Base-by-base conservation (phyloP, 495 filamentous ascomycete species). In the Aspergillus funiculosus region DNA sequence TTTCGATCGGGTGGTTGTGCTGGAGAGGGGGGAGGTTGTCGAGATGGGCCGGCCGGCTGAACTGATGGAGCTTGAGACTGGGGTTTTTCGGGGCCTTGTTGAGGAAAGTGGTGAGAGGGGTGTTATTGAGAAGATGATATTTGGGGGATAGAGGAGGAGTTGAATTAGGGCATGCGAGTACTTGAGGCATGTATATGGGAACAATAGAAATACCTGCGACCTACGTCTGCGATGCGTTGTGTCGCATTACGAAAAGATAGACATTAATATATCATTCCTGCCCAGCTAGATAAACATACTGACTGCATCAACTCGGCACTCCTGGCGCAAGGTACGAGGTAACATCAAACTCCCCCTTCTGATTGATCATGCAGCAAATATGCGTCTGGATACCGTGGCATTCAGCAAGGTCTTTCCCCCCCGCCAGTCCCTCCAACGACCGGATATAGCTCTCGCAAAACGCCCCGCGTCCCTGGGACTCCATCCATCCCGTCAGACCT, bases 1-100 rank as follows among this genome's bases (percentile, higher is more conserved):
- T 56, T 88, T 87, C 34, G 86, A 89, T 58, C 70, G 75, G 37
- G 83, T 91, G 36, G 63, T 87, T 36, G 85, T 89, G 11, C 66
- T 90, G 51, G 79, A 77, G 18, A 79, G 80, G 25, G 86, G 86
- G 2, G 57, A 56, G 26, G 78, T 83, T 2, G 77, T 75, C 4
- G 86, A 89, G 59, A 81, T 74, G 57, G 86, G 80, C 2, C 67
- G 66, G 5, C 86, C 85, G 17, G 60, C 60, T 40, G 76, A 81
- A 48, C 58, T 90, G 50, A 73, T 85, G 68, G 65, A 69, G 56
- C 62, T 61, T 20, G 60, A 58, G 37, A 50, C 52, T 2, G 73
- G 72, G 0, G 66, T 79, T 11, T 87, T 86, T 57, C 61, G 73
- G 43, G 76, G 67, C 7, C 82, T 88, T 80, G 82, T 83, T 24